A percentile compares a stretch with the other conserved stretches of the same genome.
These are phyloP conservation scores for Schrenkiella parvula DNA, from an alignment of 345 rosid genomes.

Conservation along the genomic window DNA sequence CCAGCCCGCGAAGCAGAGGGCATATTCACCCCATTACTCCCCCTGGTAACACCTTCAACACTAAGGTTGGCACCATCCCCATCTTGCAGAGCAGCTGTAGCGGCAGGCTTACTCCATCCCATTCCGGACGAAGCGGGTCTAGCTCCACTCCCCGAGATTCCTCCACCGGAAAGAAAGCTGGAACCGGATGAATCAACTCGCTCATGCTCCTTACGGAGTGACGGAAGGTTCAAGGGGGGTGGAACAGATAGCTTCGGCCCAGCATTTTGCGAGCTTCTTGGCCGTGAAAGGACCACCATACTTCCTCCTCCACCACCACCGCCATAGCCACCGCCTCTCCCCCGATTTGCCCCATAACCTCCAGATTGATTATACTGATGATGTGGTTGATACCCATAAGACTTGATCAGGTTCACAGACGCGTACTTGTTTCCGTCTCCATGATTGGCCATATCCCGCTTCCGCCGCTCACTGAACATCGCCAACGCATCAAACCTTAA, in stretches of 20 bases:
- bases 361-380: constrained; percentile 46
- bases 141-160: constrained; percentile 58
- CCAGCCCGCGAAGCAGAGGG: constrained; percentile 51
- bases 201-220: constrained; percentile 87
- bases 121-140: constrained; percentile 79
- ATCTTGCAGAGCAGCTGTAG: constrained; percentile 44
- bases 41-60: constrained; percentile 49
- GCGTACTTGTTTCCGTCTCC: constrained; percentile 76
- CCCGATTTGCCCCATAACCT: constrained; percentile 45
- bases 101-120: constrained; percentile 87
- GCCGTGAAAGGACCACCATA: constrained; percentile 90
- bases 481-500: constrained; percentile 63
- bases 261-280: constrained; percentile 88
- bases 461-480: constrained; percentile 57
- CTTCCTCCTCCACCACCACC: constrained; percentile 64
- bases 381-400: constrained; percentile 70
- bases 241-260: constrained; percentile 96
- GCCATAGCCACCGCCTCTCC: constrained; percentile 44
- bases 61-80: constrained; percentile 36
- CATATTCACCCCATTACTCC: constrained; percentile 39
- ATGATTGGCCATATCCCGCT: constrained; percentile 82
- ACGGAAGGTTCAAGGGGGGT: constrained; percentile 98
- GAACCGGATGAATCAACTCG: constrained; percentile 68
- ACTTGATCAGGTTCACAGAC: constrained; percentile 84
- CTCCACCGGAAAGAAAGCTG: constrained; percentile 60